These are phyloP conservation scores for Beauveria medogensis DNA, from an alignment of 2,329 filamentous ascomycete genomes.

Conservation along the genomic window DNA sequence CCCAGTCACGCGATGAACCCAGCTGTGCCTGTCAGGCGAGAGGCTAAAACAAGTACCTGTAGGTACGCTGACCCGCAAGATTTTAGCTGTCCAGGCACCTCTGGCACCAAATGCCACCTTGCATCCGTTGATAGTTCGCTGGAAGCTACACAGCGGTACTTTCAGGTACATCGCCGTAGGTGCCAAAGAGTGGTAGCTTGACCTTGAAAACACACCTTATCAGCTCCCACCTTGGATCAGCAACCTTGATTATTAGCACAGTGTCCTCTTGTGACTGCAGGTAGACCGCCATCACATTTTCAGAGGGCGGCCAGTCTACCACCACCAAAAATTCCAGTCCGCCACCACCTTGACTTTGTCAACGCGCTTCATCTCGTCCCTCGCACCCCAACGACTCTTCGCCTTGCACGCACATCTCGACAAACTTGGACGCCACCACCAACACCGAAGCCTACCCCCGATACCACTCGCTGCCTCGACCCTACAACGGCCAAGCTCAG, in stretches of 20 bases:
- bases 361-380: constrained; percentile 1
- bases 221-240: not conserved
- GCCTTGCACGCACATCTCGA: too few species aligned
- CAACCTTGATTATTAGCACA: not conserved
- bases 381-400: not conserved
- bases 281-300: constrained; percentile 1
- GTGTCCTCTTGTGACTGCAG: constrained; percentile 3
- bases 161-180: not conserved
- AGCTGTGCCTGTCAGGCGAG: constrained; percentile 1
- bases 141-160: not conserved
- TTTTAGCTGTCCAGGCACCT: not conserved
- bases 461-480: not conserved
- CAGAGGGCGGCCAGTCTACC: not conserved
- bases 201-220: not conserved
- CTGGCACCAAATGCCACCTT: not conserved
- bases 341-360: not conserved
- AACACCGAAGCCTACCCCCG: not conserved
- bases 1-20: constrained; percentile 6
- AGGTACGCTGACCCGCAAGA: not conserved
- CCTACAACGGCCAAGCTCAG: not conserved
- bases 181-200: not conserved
- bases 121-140: not conserved
- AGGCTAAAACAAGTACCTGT: constrained; percentile 1
- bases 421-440: not conserved
- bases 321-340: not conserved